Evolutionary conservation across 495 filamentous ascomycete genomes (phyloP).

Genomic region (Lasiosphaeriaceae sp.): DNA sequence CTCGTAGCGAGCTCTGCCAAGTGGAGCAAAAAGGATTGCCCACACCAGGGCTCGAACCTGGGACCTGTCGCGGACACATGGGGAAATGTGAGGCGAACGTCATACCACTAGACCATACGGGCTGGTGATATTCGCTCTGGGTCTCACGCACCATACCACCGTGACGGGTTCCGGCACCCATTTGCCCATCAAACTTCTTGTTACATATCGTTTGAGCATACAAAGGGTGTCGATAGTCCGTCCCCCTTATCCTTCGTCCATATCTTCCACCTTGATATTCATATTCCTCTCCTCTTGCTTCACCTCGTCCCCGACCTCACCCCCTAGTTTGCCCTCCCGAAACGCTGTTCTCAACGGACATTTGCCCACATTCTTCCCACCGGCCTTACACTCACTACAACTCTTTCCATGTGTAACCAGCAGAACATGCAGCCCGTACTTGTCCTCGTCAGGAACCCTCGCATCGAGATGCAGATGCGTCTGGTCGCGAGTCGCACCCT

Average conservation of each 20-base stretch:
- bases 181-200: too few species aligned
- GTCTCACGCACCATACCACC: too few species aligned
- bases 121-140: too few species aligned
- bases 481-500: conserved; percentile 56
- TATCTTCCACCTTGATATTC: not conserved
- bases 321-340: not conserved
- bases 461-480: conserved; percentile 77
- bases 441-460: conserved; percentile 69
- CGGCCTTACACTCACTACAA: conserved; percentile 71
- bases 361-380: not conserved
- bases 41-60: too few species aligned
- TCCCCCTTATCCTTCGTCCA: not conserved
- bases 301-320: not conserved
- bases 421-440: conserved; percentile 78
- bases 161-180: too few species aligned
- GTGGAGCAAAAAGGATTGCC: too few species aligned
- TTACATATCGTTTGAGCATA: too few species aligned
- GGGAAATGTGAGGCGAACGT: too few species aligned
- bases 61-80: too few species aligned
- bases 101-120: too few species aligned
- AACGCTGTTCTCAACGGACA: not conserved
- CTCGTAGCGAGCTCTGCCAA: too few species aligned
- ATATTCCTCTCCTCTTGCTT: not conserved
- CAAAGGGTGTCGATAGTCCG: not conserved
- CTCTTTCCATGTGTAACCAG: conserved; percentile 76